These are phyloP conservation scores for Parafenestella ontariensis DNA, from an alignment of 2,329 filamentous ascomycete species.

Conservation along the genomic window DNA sequence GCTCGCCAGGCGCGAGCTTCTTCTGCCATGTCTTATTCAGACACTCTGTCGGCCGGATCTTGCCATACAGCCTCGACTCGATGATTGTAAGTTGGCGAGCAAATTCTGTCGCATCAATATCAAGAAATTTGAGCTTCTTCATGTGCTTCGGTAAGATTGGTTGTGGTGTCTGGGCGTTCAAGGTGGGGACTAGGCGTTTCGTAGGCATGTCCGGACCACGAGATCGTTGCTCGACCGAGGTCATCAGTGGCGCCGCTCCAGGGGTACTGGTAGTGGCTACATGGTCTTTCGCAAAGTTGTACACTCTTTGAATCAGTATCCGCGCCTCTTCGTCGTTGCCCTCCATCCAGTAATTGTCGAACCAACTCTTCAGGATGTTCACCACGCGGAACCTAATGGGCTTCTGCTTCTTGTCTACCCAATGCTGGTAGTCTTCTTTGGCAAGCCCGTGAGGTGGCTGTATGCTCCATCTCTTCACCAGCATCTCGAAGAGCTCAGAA, in stretches of 20 bases:
- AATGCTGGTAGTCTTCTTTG: conserved; percentile 78
- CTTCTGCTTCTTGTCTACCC: conserved; percentile 95
- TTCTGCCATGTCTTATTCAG: conserved; percentile 99
- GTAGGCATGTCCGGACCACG: conserved; percentile 86
- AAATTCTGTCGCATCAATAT: conserved; percentile 95
- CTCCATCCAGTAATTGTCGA: conserved; percentile 99
- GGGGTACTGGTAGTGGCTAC: conserved; percentile 94
- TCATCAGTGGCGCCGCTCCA: conserved; percentile 82
- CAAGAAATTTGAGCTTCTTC: conserved; percentile 98
- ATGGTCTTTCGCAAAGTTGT: conserved; percentile 88
- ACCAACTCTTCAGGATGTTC: conserved; percentile 98
- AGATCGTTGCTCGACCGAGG: conserved; percentile 85
- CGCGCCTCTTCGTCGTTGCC: conserved; percentile 83
- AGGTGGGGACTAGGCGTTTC: conserved; percentile 84
- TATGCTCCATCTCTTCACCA: conserved; percentile 90
- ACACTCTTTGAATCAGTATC: conserved; percentile 85
- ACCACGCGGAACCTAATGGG: conserved; percentile 95
- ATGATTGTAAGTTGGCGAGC: conserved; percentile 98
- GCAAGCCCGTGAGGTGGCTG: conserved; percentile 86
- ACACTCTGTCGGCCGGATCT: conserved; percentile 95
- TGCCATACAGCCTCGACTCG: conserved; percentile 91
- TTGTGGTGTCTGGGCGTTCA: conserved; percentile 80
- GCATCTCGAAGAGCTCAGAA: conserved; percentile 86
- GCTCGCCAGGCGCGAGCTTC: conserved; percentile 81
- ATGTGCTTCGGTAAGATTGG: conserved; percentile 98